Evolutionary conservation across 2,329 filamentous ascomycete species (phyloP).

Genomic region (Fusarium tanahbumbuense): DNA sequence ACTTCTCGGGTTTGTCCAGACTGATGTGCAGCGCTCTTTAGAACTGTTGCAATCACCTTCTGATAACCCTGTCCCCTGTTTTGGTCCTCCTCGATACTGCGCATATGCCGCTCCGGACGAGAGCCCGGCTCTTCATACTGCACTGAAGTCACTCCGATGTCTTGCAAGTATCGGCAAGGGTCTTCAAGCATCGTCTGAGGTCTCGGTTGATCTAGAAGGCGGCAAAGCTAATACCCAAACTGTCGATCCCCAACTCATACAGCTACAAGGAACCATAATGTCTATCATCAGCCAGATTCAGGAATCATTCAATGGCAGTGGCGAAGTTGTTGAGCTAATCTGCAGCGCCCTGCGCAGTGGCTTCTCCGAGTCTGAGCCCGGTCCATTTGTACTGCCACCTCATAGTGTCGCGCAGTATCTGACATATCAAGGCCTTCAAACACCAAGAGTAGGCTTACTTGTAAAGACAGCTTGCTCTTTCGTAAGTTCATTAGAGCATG

Average conservation of each 20-base stretch:
- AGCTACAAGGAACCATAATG: constrained; percentile 61
- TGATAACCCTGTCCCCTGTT: constrained; percentile 39
- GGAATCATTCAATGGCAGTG: constrained; percentile 65
- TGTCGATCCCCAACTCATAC: constrained; percentile 38
- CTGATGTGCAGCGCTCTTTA: constrained; percentile 59
- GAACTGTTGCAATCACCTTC: constrained; percentile 33
- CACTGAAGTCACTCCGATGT: constrained; percentile 71
- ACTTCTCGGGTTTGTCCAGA: constrained; percentile 63
- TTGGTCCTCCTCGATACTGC: constrained; percentile 38
- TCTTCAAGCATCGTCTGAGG: constrained; percentile 75
- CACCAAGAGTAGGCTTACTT: constrained; percentile 74
- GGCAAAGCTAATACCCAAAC: constrained; percentile 44
- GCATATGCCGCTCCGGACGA: constrained; percentile 53
- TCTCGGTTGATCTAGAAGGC: constrained; percentile 74
- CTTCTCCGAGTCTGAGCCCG: constrained; percentile 78
- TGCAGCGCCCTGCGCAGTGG: constrained; percentile 79
- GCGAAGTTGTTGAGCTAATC: constrained; percentile 77
- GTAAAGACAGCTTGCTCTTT: constrained; percentile 79
- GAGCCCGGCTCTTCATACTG: constrained; percentile 59
- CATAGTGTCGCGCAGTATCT: constrained; percentile 75
- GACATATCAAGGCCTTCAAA: constrained; percentile 66
- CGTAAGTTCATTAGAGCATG: constrained; percentile 67
- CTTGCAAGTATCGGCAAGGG: constrained; percentile 77
- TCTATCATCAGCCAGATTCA: constrained; percentile 61
- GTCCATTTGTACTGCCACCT: constrained; percentile 80